A percentile compares a stretch with the other conserved stretches of the same genome.
These are phyloP conservation scores for Emericellopsis cladophorae DNA, from an alignment of 2,329 filamentous ascomycete genomes.

Conservation along the genomic window DNA sequence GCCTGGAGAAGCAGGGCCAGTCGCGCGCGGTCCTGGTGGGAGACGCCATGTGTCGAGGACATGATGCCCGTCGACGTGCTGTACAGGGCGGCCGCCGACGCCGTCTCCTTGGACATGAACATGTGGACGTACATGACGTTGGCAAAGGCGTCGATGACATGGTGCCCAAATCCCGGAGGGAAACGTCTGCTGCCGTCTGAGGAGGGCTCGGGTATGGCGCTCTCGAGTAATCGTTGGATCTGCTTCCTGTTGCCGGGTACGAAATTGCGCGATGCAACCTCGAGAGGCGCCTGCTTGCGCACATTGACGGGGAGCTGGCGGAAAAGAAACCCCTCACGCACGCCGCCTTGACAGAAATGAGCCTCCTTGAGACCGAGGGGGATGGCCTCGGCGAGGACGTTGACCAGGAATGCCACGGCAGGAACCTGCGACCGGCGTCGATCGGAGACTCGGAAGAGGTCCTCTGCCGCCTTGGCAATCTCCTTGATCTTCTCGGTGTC, in stretches of 20 bases:
- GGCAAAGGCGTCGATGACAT: constrained; percentile 40
- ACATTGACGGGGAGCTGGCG: constrained; percentile 30
- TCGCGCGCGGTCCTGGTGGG: constrained; percentile 46
- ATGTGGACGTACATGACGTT: constrained; percentile 45
- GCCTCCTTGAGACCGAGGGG: constrained; percentile 46
- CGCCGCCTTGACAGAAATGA: constrained; percentile 59
- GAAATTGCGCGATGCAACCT: constrained; percentile 43
- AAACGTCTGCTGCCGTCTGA: constrained; percentile 11
- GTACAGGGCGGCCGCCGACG: constrained; percentile 46
- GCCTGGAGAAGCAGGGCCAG: constrained; percentile 52
- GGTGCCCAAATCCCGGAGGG: constrained; percentile 26
- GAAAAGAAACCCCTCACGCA: constrained; percentile 55
- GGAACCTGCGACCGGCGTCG: constrained; percentile 53
- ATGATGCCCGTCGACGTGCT: constrained; percentile 51
- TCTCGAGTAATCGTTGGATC: constrained; percentile 33
- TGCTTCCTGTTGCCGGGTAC: constrained; percentile 30
- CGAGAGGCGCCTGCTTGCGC: constrained; percentile 41
- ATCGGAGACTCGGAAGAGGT: constrained; percentile 50
- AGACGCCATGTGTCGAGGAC: constrained; percentile 47
- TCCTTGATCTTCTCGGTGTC: constrained; percentile 26
- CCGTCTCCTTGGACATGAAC: constrained; percentile 35
- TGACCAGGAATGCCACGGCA: constrained; percentile 53
- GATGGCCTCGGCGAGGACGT: constrained; percentile 46
- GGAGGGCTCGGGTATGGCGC: constrained; percentile 27
- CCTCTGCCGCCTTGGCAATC: constrained; percentile 18